Evolutionary conservation across 2,329 filamentous ascomycete species (phyloP).

Genomic region (Aspergillus sp.): DNA sequence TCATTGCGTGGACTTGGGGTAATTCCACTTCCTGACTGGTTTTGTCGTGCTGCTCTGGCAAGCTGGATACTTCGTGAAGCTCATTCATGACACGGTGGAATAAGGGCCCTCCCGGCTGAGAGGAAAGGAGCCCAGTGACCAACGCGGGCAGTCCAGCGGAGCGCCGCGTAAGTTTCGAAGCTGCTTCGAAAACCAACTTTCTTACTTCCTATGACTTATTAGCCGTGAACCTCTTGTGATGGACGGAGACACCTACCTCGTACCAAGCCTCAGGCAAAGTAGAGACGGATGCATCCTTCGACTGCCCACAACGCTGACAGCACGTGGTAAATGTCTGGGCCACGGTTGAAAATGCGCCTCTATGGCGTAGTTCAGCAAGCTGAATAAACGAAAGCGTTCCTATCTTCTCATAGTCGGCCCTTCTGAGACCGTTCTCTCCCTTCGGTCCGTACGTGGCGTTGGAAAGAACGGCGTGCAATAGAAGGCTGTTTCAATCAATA

Average conservation of each 20-base stretch:
- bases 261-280: conserved; percentile 61
- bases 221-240: conserved; percentile 9
- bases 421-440: conserved; percentile 38
- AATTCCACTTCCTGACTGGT: conserved; percentile 46
- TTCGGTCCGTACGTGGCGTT: conserved; percentile 43
- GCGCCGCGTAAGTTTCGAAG: conserved; percentile 70
- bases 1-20: conserved; percentile 88
- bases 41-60: conserved; percentile 20
- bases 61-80: conserved; percentile 29
- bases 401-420: conserved; percentile 52
- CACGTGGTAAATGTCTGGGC: conserved; percentile 77
- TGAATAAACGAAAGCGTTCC: conserved; percentile 73
- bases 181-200: conserved; percentile 61
- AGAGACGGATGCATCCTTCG: conserved; percentile 36
- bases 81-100: conserved; percentile 35
- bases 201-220: conserved; percentile 40
- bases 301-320: conserved; percentile 57
- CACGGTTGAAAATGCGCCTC: conserved; percentile 89
- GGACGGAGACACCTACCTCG: conserved; percentile 38
- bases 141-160: conserved; percentile 88
- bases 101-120: conserved; percentile 45
- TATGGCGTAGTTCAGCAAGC: conserved; percentile 71
- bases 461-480: conserved; percentile 55
- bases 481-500: conserved; percentile 47
- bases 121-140: conserved; percentile 65